phyloP scores from a whole-genome alignment of 257 asterid species.

The Nicotiana noctiflora region DNA sequence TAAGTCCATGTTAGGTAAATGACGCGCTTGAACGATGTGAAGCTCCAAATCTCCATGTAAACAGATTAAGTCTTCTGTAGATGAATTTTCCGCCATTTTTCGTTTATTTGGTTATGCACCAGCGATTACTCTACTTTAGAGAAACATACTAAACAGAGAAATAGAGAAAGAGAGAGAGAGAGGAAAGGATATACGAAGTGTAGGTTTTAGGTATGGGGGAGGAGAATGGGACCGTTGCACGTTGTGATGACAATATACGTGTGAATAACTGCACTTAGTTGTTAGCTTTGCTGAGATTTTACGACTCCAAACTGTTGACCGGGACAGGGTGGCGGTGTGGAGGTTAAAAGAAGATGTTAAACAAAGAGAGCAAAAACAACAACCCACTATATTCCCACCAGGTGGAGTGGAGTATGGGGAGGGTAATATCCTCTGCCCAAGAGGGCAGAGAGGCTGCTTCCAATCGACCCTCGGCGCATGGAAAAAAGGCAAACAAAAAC shows the following conservation, averaged over 20 bases:
- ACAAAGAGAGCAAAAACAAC: too few species aligned
- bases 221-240: neutral
- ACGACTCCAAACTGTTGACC: neutral
- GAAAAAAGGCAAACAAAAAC: too few species aligned
- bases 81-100: constrained; percentile 37
- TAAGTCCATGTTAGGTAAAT: constrained; percentile 82
- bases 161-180: neutral
- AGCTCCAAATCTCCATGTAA: constrained; percentile 81
- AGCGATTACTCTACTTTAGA: neutral
- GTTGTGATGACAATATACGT: neutral
- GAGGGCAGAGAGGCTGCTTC: too few species aligned
- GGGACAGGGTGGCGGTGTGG: neutral
- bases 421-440: too few species aligned
- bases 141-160: neutral
- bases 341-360: neutral
- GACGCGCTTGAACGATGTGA: constrained; percentile 53
- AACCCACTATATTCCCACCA: too few species aligned
- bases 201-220: neutral
- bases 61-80: constrained; percentile 18
- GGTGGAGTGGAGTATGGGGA: too few species aligned
- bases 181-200: neutral
- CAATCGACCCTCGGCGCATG: too few species aligned
- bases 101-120: too few species aligned
- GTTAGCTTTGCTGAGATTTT: neutral
- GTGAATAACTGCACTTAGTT: too few species aligned